phyloP scores from a whole-genome alignment of 305 asterid species.

The Fraxinus dipetala region DNA sequence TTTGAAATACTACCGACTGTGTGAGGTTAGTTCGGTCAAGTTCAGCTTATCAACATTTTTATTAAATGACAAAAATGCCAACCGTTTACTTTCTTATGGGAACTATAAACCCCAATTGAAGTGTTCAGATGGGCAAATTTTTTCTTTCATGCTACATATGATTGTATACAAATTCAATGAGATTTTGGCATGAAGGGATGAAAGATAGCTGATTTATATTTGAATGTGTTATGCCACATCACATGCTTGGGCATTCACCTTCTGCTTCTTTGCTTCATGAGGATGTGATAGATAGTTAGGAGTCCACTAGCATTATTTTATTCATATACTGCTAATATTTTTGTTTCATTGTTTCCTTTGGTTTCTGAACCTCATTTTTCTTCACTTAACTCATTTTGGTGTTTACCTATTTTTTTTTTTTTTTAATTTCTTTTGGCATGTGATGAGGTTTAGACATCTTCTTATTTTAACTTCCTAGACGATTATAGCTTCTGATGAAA shows the following conservation, averaged over 20 bases:
- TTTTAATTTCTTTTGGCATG: background rate
- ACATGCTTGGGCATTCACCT: background rate
- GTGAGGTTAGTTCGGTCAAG: background rate
- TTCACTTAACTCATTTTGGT: background rate
- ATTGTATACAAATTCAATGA: background rate
- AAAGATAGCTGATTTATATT: background rate
- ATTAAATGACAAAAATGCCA: background rate
- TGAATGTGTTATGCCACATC: background rate
- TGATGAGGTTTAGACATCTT: background rate
- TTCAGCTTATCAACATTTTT: background rate
- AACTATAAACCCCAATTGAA: background rate
- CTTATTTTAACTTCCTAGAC: background rate
- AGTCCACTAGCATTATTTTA: background rate
- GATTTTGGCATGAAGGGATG: background rate
- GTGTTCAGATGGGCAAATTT: background rate
- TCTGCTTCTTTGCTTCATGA: background rate
- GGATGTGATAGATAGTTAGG: background rate
- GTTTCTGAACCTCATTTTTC: background rate
- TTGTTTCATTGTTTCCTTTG: background rate
- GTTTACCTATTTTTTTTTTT: background rate
- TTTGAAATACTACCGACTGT: background rate
- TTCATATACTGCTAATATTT: background rate
- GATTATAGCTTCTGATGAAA: background rate
- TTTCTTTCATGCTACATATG: background rate
- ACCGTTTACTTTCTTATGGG: background rate